These are phyloP conservation scores for Beauveria sp. DNA, from an alignment of 2,329 filamentous ascomycete species.

Conservation along the genomic window DNA sequence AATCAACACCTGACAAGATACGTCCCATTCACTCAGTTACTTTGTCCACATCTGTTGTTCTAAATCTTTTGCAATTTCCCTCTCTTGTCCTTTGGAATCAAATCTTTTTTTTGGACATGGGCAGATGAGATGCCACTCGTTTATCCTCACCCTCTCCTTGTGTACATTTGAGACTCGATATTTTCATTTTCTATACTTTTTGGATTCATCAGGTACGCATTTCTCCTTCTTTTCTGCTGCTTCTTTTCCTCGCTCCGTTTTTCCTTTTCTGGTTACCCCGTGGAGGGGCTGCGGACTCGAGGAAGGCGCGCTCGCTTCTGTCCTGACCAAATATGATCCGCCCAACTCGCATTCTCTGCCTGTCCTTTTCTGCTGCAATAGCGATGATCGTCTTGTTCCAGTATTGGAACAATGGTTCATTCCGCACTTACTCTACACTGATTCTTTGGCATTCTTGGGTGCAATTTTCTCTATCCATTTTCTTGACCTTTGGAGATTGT, in stretches of 20 bases:
- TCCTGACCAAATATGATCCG: background rate
- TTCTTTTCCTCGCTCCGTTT: background rate
- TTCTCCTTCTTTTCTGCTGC: background rate
- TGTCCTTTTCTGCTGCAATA: background rate
- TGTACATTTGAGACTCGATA: constrained; percentile 2
- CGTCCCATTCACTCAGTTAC: background rate
- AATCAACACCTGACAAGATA: background rate
- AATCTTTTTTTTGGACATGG: constrained; percentile 4
- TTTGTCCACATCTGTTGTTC: background rate
- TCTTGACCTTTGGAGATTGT: constrained; percentile 5
- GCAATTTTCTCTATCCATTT: background rate
- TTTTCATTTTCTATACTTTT: background rate
- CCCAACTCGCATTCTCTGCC: background rate
- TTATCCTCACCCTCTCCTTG: background rate
- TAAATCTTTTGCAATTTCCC: background rate
- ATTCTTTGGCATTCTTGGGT: constrained; percentile 5
- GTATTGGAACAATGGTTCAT: background rate
- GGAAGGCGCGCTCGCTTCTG: constrained; percentile 1
- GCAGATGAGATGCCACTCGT: background rate
- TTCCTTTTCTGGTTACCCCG: background rate
- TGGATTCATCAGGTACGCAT: constrained; percentile 5
- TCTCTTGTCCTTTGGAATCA: background rate
- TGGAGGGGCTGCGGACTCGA: background rate
- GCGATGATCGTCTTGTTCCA: background rate
- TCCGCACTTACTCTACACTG: background rate